Conservation (phyloP, 176 grass and related monocot species). For the Raddia guianensis region DNA sequence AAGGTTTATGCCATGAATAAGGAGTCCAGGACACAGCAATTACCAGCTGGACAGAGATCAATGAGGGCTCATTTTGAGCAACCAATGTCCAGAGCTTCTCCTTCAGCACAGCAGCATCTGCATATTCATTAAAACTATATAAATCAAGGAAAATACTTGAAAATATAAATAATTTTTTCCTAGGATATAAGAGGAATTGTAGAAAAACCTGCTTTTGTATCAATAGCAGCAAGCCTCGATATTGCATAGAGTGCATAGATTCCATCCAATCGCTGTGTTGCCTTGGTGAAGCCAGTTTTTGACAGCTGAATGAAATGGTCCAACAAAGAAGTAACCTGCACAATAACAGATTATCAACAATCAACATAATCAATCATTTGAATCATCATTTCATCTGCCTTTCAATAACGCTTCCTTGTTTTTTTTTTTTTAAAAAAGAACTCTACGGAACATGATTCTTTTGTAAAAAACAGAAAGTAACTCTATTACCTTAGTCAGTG, state of each 20-base stretch:
- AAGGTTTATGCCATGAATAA: conserved; percentile 9
- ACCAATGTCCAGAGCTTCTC: conserved; percentile 91
- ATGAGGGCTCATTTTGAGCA: conserved; percentile 83
- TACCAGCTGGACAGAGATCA: conserved; percentile 87
- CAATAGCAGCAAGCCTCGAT: conserved; percentile 77
- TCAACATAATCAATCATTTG: conserved; percentile 30
- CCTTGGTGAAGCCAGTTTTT: conserved; percentile 88
- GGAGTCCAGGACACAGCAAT: neutral
- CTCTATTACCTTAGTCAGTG: conserved; percentile 69
- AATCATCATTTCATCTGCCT: neutral
- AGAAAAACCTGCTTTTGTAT: conserved; percentile 83
- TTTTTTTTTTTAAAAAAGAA: neutral
- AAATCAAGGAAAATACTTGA: conserved; percentile 7
- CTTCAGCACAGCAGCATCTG: conserved; percentile 78
- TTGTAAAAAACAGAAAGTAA: conserved; percentile 21
- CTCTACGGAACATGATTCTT: conserved; percentile 24
- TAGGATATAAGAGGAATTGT: conserved; percentile 28
- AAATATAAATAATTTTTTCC: conserved; percentile 14
- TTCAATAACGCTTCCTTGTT: conserved; percentile 12
- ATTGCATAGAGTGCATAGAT: conserved; percentile 87
- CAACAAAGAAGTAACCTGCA: conserved; percentile 70
- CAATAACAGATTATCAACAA: conserved; percentile 35
- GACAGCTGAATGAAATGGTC: conserved; percentile 81
- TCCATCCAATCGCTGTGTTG: conserved; percentile 91
- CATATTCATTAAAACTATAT: conserved; percentile 34